A percentile compares a stretch with the other conserved stretches of the same genome.
phyloP scores from a whole-genome alignment of 768 basidiomycete genomes.

The Mrakia gelida region DNA sequence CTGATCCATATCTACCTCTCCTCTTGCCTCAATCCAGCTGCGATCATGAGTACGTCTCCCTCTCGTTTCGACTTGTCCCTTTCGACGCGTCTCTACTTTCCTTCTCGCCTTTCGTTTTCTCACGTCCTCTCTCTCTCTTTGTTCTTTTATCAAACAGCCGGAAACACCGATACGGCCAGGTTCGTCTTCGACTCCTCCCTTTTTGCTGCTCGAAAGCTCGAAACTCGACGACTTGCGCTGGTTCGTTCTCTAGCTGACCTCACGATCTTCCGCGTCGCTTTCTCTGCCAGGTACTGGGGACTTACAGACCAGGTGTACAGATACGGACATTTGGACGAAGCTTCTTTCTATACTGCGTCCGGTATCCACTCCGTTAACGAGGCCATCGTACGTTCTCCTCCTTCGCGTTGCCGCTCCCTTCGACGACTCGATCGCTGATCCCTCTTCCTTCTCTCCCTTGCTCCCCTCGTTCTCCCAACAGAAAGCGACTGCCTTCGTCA shows the following conservation, averaged over 20 bases:
- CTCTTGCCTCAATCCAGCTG: slow-evolving; percentile 33
- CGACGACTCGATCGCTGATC: no score
- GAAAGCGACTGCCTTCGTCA: slow-evolving; percentile 15
- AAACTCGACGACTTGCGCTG: no score
- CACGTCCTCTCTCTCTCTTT: no score
- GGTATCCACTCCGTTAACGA: slow-evolving; percentile 30
- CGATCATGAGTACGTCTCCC: neutral
- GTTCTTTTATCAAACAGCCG: neutral
- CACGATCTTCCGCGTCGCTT: no score
- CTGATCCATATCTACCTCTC: slow-evolving; percentile 34
- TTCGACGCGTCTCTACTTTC: no score
- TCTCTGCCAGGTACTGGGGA: slow-evolving; percentile 37
- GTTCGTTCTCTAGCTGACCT: no score
- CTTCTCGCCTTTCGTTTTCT: no score
- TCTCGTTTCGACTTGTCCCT: no score
- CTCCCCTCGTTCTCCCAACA: neutral
- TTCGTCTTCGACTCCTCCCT: slow-evolving; percentile 37
- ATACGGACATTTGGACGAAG: slow-evolving; percentile 20
- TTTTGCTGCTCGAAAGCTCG: no score
- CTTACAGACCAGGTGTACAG: slow-evolving; percentile 42
- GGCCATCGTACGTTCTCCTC: neutral
- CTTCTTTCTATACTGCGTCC: neutral
- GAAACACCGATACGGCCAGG: slow-evolving; percentile 39
- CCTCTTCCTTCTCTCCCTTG: no score
- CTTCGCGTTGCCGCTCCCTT: no score